Evolutionary conservation across 768 basidiomycete species (phyloP), one percentile per base, ranked within the genome.

Genomic region (Boletus reticuloceps): DNA sequence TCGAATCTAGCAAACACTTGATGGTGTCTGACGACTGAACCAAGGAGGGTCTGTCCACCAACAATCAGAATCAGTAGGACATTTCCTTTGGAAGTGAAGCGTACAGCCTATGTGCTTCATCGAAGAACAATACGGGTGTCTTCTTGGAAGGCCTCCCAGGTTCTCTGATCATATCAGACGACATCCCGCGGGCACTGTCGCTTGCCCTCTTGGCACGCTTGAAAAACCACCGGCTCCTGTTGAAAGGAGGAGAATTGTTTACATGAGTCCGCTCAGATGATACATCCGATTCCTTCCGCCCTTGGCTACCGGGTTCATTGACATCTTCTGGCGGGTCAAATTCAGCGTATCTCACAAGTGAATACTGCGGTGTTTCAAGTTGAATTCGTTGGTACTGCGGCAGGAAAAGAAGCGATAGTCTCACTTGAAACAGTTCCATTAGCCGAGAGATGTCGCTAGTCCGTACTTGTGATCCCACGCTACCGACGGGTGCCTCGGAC

Each of bases 31-130:
- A 77, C 1, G 88, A 90, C 60, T 88, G 84, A 40, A 92, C 88
- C 41, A 92, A 75, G 6, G 84, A 79, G 0, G 89, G 89, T 45
- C 84, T 92, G 63, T 47, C 25, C 27, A 41, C n/a, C 44, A 41
- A 44, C 12, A n/a, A 51, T 58, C 34, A 52, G 42, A 50, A 48
- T 48, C 37, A 31, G 7, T 19, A 29, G 12, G 27, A 39, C 25
- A 49, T 10, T 17, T 45, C 3, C 40, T 31, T 19, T 47, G 9
- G 14, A 52, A 52, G 51, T 7, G 38, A 34, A 31, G 59, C 84
- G 36, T 67, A 90, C 85, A 92, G 71, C 68, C 87, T 89, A 65
- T 94, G 91, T 2, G 90, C 89, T 67, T 94, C 91, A 58, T 94
- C 91, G 56, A 94, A 82, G 66, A 93, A 88, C 54, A 93, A 79